phyloP scores from a whole-genome alignment of 345 rosid genomes.

The Cochlearia excelsa region DNA sequence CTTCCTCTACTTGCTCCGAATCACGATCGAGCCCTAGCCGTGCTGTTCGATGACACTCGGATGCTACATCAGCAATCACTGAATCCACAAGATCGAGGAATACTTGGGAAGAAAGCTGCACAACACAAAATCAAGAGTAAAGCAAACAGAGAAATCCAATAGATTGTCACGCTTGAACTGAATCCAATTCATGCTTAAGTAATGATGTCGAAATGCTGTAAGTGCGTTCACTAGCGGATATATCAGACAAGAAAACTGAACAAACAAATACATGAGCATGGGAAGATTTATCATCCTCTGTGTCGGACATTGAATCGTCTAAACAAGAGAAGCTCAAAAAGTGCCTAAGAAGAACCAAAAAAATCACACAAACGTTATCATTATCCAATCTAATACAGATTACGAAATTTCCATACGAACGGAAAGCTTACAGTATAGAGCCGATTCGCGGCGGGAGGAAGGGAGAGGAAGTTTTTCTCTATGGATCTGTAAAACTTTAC shows the following conservation, averaged over 20 bases:
- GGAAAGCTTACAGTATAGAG: slow-evolving; percentile 33
- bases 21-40: slow-evolving; percentile 79
- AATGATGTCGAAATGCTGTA: background rate
- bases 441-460: slow-evolving; percentile 27
- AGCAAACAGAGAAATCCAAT: too few relatives aligned
- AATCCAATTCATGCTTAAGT: slow-evolving; percentile 13
- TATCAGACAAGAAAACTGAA: background rate
- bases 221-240: slow-evolving; percentile 1
- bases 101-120: slow-evolving; percentile 66
- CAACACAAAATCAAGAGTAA: background rate
- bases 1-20: slow-evolving; percentile 84
- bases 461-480: background rate
- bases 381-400: background rate
- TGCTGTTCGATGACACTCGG: slow-evolving; percentile 85
- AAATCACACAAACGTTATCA: slow-evolving; percentile 10
- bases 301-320: slow-evolving; percentile 46
- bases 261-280: slow-evolving; percentile 48
- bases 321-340: background rate
- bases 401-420: slow-evolving; percentile 1
- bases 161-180: background rate
- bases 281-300: slow-evolving; percentile 49
- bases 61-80: slow-evolving; percentile 88
- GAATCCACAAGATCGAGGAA: slow-evolving; percentile 77
- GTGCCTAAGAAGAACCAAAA: background rate
- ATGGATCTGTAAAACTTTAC: too few relatives aligned